phyloP scores from a whole-genome alignment of 495 filamentous ascomycete genomes.

The Oleoguttula mirabilis region DNA sequence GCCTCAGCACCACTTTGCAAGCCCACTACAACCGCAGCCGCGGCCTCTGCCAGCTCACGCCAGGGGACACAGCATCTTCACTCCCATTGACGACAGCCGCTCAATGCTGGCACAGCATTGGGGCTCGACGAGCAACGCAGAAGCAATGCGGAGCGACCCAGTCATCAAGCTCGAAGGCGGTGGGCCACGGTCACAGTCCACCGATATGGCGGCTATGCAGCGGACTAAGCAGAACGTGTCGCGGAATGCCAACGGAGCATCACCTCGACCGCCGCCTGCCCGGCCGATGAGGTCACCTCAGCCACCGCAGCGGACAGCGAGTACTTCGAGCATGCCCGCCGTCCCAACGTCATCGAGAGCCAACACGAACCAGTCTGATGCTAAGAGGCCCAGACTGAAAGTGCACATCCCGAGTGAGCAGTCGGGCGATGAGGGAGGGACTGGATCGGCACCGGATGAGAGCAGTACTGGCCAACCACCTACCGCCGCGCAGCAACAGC shows the following conservation, averaged over 20 bases:
- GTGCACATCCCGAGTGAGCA: slow-evolving; percentile 90
- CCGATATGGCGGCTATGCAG: slow-evolving; percentile 46
- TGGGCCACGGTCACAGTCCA: slow-evolving; percentile 47
- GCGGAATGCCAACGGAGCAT: slow-evolving; percentile 15
- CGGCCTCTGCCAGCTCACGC: slow-evolving; percentile 54
- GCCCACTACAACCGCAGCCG: slow-evolving; percentile 38
- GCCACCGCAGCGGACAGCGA: slow-evolving; percentile 21
- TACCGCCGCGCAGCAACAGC: slow-evolving; percentile 37
- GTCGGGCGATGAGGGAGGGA: slow-evolving; percentile 69
- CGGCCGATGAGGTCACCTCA: slow-evolving; percentile 8
- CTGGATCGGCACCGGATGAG: slow-evolving; percentile 61
- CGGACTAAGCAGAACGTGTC: slow-evolving; percentile 25
- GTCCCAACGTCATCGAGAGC: slow-evolving; percentile 50
- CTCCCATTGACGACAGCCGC: slow-evolving; percentile 84
- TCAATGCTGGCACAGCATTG: slow-evolving; percentile 83
- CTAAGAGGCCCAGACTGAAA: slow-evolving; percentile 68
- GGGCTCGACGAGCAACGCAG: slow-evolving; percentile 42
- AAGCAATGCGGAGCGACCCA: slow-evolving; percentile 33
- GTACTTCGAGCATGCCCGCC: slow-evolving; percentile 23
- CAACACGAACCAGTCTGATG: slow-evolving; percentile 49
- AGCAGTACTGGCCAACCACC: slow-evolving; percentile 45
- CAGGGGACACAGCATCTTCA: slow-evolving; percentile 89
- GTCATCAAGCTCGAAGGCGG: slow-evolving; percentile 27
- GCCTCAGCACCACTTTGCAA: slow-evolving; percentile 36
- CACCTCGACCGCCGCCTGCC: slow-evolving; percentile 12